phyloP scores from a whole-genome alignment of 1,139 yeast genomes.

The Pneumocystis oryctolagi region DNA sequence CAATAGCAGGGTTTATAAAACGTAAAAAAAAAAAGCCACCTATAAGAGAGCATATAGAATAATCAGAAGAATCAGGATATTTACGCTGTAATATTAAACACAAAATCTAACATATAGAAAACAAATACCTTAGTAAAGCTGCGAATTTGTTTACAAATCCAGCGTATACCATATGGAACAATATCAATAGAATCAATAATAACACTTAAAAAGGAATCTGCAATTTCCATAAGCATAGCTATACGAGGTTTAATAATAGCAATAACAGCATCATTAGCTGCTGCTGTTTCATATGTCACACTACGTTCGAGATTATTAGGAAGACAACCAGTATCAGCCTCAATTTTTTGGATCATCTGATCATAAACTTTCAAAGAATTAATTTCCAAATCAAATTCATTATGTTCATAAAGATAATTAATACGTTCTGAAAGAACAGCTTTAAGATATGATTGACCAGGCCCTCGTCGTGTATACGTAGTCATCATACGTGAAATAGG shows the following conservation, averaged over 20 bases:
- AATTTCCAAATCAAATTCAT: slow-evolving; percentile 25
- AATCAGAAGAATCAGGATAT: slow-evolving; percentile 45
- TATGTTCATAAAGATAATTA: slow-evolving; percentile 22
- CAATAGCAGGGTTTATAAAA: slow-evolving; percentile 80
- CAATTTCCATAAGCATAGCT: slow-evolving; percentile 37
- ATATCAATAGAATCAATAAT: slow-evolving; percentile 41
- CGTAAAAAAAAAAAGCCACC: slow-evolving; percentile 80
- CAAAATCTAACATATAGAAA: neutral
- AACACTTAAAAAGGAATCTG: slow-evolving; percentile 45
- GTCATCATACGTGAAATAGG: slow-evolving; percentile 33
- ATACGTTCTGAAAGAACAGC: slow-evolving; percentile 24
- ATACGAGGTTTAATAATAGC: slow-evolving; percentile 24
- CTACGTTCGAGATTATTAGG: slow-evolving; percentile 11
- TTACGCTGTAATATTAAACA: slow-evolving; percentile 23
- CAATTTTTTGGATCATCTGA: slow-evolving; percentile 16
- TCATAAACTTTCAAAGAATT: slow-evolving; percentile 27
- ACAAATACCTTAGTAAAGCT: slow-evolving; percentile 34
- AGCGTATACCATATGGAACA: slow-evolving; percentile 61
- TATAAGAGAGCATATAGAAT: slow-evolving; percentile 40
- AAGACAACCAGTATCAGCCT: slow-evolving; percentile 7
- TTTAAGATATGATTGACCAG: slow-evolving; percentile 30
- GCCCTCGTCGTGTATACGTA: slow-evolving; percentile 31
- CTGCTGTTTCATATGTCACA: slow-evolving; percentile 25
- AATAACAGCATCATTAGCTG: slow-evolving; percentile 22
- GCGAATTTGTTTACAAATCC: slow-evolving; percentile 60